Conservation (phyloP, 257 asterid species). For the Solanum medicagineum region DNA sequence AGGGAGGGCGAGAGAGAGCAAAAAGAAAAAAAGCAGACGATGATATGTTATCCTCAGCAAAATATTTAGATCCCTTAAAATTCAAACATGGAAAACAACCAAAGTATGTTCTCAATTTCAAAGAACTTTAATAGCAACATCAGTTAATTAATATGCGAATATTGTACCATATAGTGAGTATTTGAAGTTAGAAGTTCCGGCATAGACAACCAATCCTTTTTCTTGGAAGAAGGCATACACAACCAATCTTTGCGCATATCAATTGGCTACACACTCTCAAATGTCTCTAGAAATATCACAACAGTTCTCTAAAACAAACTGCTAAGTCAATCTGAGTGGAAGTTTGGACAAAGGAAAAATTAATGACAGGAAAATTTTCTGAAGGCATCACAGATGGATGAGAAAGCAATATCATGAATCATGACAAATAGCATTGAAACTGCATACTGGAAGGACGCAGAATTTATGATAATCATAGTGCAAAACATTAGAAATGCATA, state of each 20-base stretch:
- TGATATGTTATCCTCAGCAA: too few relatives aligned
- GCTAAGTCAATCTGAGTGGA: not conserved
- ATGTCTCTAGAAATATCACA: not conserved
- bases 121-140: too few relatives aligned
- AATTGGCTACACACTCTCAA: not conserved
- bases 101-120: too few relatives aligned
- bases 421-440: not conserved
- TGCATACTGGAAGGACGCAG: not conserved
- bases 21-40: too few relatives aligned
- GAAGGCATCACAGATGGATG: not conserved
- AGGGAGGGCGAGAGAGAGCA: too few relatives aligned
- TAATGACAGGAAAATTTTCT: not conserved
- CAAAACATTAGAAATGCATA: not conserved
- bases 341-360: not conserved
- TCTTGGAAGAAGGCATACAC: too few relatives aligned
- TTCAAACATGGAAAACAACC: too few relatives aligned
- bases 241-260: not conserved
- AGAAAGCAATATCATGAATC: not conserved
- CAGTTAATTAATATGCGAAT: too few relatives aligned
- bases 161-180: too few relatives aligned
- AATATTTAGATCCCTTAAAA: too few relatives aligned
- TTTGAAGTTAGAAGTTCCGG: not conserved
- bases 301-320: not conserved
- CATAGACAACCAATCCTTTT: not conserved
- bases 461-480: not conserved